Base-by-base conservation (phyloP, 2,329 filamentous ascomycete genomes). In the Nemania sp. region DNA sequence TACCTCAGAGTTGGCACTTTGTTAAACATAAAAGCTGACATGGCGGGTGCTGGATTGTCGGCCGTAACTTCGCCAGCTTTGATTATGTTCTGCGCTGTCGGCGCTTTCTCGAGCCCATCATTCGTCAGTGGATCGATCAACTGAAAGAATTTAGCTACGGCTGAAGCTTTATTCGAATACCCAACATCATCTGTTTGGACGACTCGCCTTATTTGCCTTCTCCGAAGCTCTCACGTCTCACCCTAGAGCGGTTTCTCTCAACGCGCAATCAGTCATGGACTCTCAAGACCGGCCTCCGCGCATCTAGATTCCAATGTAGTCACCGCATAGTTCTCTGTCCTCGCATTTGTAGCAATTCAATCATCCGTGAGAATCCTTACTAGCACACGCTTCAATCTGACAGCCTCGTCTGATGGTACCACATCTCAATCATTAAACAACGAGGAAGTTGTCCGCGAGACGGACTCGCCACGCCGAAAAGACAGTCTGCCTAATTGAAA, bases 361-460 rank as follows among this genome's bases (percentile, higher is more conserved):
- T 73, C 71, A 1, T 72, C 70, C 12, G 67, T 68, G 41, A 73
- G 73, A 43, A 73, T 70, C 24, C 65, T 74, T 20, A 71, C 69
- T 3, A 72, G 74, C 60, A 60, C 64, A 7, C 33, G 75, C 15
- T 70, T 73, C 56, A 72, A 75, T 59, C 55, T 76, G 3, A 68
- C 69, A 4, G 55, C 70, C 6, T 70, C 67, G 3, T 56, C 64
- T 3, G 23, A 56, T 15, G 62, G 66, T 42, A 46, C 52, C 1
- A 54, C 59, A 1, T 57, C 64, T 4, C 63, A 72, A 1, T 52
- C 55, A 5, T 55, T 59, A 11, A 63, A 77, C 54, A 69, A 68
- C 20, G 63, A 71, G 19, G 74, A 78, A 56, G 70, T 72, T 5
- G 39, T 55, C 3, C 33, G 59, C 3, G 64, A 69, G 9, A 59